phyloP scores from a whole-genome alignment of 352 stramenopile genomes.

The Phytophthora agathidicida region DNA sequence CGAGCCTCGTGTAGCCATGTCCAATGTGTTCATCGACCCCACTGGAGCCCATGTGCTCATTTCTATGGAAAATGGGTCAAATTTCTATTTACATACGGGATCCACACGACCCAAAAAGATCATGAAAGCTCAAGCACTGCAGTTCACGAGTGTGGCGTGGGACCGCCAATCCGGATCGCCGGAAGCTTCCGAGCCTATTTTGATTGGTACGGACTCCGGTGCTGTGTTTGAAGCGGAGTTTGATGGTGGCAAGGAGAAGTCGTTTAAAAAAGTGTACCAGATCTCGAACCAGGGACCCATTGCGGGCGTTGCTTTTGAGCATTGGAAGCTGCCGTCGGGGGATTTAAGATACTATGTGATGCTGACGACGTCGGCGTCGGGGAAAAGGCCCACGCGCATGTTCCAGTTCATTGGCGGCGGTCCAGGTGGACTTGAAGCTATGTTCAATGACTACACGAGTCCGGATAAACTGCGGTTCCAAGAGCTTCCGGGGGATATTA shows the following conservation, averaged over 20 bases:
- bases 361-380: conserved; percentile 83
- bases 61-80: conserved; percentile 89
- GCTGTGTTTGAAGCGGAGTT: conserved; percentile 88
- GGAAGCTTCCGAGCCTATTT: conserved; percentile 60
- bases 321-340: conserved; percentile 66
- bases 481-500: conserved; percentile 89
- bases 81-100: conserved; percentile 85
- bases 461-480: conserved; percentile 88
- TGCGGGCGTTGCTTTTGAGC: conserved; percentile 83
- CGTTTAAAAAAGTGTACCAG: conserved; percentile 90
- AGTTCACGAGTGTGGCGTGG: conserved; percentile 86
- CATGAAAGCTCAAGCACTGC: conserved; percentile 78
- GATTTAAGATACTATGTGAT: conserved; percentile 79
- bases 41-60: conserved; percentile 82
- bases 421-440: conserved; percentile 72
- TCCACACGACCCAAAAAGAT: conserved; percentile 86
- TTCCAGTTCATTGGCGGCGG: conserved; percentile 90
- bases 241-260: conserved; percentile 81
- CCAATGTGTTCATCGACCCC: conserved; percentile 82
- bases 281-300: conserved; percentile 89
- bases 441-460: conserved; percentile 88
- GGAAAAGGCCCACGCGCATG: conserved; percentile 88
- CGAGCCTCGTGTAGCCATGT: conserved; percentile 84
- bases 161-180: conserved; percentile 76
- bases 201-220: conserved; percentile 84